These are phyloP conservation scores for Suhomyces choctaworum DNA, from an alignment of 1,139 yeast genomes.

Conservation along the genomic window DNA sequence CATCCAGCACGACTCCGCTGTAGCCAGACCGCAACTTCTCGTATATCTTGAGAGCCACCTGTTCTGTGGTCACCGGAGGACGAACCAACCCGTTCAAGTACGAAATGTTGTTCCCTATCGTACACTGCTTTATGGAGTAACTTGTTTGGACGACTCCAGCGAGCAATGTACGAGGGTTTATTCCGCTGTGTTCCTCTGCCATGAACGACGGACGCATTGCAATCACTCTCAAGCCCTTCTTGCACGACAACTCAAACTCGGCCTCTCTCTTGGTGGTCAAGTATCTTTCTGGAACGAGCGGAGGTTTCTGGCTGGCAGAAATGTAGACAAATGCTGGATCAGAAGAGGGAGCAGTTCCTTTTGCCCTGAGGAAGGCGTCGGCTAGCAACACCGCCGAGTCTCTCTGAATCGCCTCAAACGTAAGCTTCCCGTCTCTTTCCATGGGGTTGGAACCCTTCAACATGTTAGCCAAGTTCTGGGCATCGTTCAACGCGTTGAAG, in stretches of 20 bases:
- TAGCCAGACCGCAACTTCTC: slow-evolving; percentile 55
- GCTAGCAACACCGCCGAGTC: slow-evolving; percentile 71
- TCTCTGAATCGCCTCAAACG: slow-evolving; percentile 66
- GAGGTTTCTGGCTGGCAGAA: slow-evolving; percentile 75
- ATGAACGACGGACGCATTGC: slow-evolving; percentile 80
- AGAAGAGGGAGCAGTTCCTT: slow-evolving; percentile 6
- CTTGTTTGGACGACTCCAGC: slow-evolving; percentile 33
- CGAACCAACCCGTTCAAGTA: slow-evolving; percentile 51
- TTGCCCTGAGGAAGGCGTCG: slow-evolving; percentile 45
- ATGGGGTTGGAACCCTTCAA: slow-evolving; percentile 54
- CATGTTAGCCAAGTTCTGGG: slow-evolving; percentile 28
- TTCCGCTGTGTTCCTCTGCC: slow-evolving; percentile 55
- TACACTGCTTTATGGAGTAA: slow-evolving; percentile 42
- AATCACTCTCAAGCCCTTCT: slow-evolving; percentile 54
- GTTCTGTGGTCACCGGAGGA: slow-evolving; percentile 68
- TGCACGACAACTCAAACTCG: slow-evolving; percentile 54
- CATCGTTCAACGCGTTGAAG: slow-evolving; percentile 31
- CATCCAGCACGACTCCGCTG: slow-evolving; percentile 60
- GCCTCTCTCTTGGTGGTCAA: slow-evolving; percentile 76
- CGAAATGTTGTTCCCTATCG: slow-evolving; percentile 29
- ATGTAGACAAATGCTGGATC: slow-evolving; percentile 72
- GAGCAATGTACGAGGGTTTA: slow-evolving; percentile 32
- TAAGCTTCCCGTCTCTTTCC: slow-evolving; percentile 43
- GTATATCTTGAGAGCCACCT: slow-evolving; percentile 61
- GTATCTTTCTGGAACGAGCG: slow-evolving; percentile 68